A percentile compares a stretch with the other conserved stretches of the same genome.
These are phyloP conservation scores for Blastocystis sp. DNA, from an alignment of 352 stramenopile species.

Conservation along the genomic window DNA sequence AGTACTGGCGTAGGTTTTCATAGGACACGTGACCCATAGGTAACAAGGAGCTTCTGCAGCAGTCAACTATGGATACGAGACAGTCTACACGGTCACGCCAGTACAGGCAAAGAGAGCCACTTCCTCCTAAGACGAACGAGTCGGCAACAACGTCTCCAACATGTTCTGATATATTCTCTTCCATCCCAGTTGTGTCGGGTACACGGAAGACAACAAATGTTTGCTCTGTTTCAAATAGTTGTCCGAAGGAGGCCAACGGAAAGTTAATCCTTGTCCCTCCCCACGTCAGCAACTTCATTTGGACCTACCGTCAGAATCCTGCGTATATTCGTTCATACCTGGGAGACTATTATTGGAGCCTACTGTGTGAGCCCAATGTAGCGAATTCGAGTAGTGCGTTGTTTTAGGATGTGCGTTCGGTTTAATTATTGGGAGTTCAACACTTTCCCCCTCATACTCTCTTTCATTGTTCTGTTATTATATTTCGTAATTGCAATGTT, in stretches of 20 bases:
- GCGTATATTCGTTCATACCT: neutral
- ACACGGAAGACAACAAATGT: neutral
- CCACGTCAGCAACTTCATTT: neutral
- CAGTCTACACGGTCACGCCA: no score
- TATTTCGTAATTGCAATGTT: no score
- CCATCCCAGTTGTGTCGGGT: neutral
- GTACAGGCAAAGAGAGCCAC: no score
- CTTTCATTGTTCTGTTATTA: neutral
- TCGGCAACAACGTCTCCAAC: neutral
- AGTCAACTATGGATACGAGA: slow-evolving; percentile 6
- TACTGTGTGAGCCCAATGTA: neutral
- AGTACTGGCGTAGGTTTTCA: neutral
- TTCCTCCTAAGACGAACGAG: neutral
- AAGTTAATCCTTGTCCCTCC: slow-evolving; percentile 2
- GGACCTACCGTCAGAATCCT: neutral
- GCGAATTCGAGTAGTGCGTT: neutral
- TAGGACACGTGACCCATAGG: neutral
- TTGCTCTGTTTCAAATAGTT: neutral
- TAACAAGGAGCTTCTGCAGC: slow-evolving; percentile 24
- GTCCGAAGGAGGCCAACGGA: neutral
- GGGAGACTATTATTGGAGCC: slow-evolving; percentile 13
- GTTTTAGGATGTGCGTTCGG: neutral
- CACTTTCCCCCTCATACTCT: no score
- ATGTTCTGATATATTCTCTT: neutral
- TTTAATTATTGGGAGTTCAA: no score